Evolutionary conservation across 768 basidiomycete genomes (phyloP).

Genomic region (Suillus alpinus): DNA sequence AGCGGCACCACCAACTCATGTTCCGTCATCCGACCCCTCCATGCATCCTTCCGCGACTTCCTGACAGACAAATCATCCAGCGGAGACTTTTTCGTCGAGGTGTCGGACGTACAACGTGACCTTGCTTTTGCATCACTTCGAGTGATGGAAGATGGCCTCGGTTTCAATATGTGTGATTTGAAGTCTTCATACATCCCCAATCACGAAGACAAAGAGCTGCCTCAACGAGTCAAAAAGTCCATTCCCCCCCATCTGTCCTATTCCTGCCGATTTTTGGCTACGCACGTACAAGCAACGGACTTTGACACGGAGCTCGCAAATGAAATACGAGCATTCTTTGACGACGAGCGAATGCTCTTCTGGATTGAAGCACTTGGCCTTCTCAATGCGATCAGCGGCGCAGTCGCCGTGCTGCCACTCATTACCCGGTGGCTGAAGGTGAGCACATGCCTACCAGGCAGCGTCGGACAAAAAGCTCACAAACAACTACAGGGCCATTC

Average conservation of each 20-base stretch:
- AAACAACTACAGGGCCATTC: not conserved
- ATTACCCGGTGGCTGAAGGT: not conserved
- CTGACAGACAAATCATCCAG: constrained; percentile 14
- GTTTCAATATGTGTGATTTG: constrained; percentile 37
- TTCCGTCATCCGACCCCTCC: constrained; percentile 16
- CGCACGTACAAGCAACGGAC: constrained; percentile 4
- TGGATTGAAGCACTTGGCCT: constrained; percentile 5
- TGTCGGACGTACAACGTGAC: constrained; percentile 8
- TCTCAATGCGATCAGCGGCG: not conserved
- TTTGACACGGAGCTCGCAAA: not conserved
- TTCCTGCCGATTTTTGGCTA: constrained; percentile 10
- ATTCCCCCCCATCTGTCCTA: constrained; percentile 9
- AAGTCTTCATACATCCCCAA: constrained; percentile 29
- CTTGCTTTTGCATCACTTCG: constrained; percentile 23
- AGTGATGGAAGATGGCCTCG: constrained; percentile 27
- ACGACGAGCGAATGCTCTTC: constrained; percentile 7
- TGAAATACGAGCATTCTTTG: constrained; percentile 2
- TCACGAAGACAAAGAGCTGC: constrained; percentile 14
- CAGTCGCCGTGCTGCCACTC: not conserved
- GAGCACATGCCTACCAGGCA: not conserved
- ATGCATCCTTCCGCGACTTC: constrained; percentile 30
- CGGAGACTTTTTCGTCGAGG: constrained; percentile 12
- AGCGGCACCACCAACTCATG: not conserved
- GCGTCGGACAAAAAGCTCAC: not conserved
- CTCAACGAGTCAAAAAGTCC: not conserved